Evolutionary conservation across 2,329 filamentous ascomycete species (phyloP), one percentile per base, ranked within the genome.

Genomic region (Mariannaea elegans): DNA sequence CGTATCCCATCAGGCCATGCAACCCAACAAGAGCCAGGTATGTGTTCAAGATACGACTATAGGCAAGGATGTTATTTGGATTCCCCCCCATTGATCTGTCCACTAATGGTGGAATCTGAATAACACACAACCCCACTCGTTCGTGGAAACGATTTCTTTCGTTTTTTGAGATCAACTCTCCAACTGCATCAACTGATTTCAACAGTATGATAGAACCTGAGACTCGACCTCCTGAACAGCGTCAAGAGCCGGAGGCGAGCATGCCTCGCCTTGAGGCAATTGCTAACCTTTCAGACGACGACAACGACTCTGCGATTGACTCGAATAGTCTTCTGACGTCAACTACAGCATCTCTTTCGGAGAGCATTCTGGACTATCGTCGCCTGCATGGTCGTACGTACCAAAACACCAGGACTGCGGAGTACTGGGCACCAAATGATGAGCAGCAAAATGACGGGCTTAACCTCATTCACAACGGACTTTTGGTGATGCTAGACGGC

Each of bases 331-430:
- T 62, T 47, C 38, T 62, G 32, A 10, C 38, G 4, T 71, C 67
- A 12, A 75, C 73, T 3, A 75, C 73, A 0, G 66, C 69, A 2
- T 76, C 75, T 13, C 63, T 77, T 3, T 68, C 70, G 4, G 71
- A 72, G 7, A 75, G 72, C 57, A 72, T 76, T 32, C 67, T 72
- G 23, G 66, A 75, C 34, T 76, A 75, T 51, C 72, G 74, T 36
- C 64, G 55, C 18, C 61, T 76, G 18, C 71, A 76, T 31, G 71
- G 71, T 4, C 72, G 73, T 13, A 73, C 72, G 2, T 75, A 68
- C 38, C 73, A 75, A 38, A 67, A 65, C 52, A 71, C 62, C 53
- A 65, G 65, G 27, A 68, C 68, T 8, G 69, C 71, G 0, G 70
- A 71, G 19, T 72, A 72, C 54, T 72, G 69, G 64, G 70, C 67